Base-by-base conservation (phyloP, 768 basidiomycete species). In the Rhodotorula taiwanensis region DNA sequence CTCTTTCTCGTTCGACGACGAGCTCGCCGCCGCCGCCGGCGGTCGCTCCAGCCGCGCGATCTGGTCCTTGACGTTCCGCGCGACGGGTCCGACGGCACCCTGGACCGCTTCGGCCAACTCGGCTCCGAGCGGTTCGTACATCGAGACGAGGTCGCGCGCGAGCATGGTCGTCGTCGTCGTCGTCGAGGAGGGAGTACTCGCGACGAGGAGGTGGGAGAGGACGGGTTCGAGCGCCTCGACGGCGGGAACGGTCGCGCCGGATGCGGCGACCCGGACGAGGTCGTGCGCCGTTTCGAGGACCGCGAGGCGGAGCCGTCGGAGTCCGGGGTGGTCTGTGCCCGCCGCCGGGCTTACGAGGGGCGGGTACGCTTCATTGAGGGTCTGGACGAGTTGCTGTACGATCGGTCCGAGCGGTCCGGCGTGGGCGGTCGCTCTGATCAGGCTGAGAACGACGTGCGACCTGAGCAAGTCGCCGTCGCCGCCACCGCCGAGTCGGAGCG, bases 31-130 rank as follows among this genome's bases (percentile, higher is more conserved):
- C n/a, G n/a, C n/a, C n/a, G n/a, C n/a, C n/a, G n/a, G n/a, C n/a
- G n/a, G 36, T 9, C 36, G 36, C 36, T 39, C 16, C 28, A 7
- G 60, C 21, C 3, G 39, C 44, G 18, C 64, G 36, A 65, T 27
- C 49, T 39, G 42, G 50, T 65, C 64, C 51, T 65, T 65, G 43
- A 65, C 58, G 8, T 15, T 10, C 1, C 63, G 23, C 3, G 63
- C 63, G 2, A 44, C 25, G 2, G 47, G 53, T 2, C 63, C 63
- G 16, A 60, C 63, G 1, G 41, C 13, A 27, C 63, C 64, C 4
- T 42, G 42, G 6, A 60, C 52, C 2, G 34, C 34, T 8, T 47
- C 43, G 13, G 49, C 4, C 6, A 60, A 44, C 13, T 28, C 7
- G 7, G 25, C 23, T 0, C 58, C 43, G 34, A 44, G 23, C 21